Evolutionary conservation across 768 basidiomycete species (phyloP).

Genomic region (Termitomyces sp.): DNA sequence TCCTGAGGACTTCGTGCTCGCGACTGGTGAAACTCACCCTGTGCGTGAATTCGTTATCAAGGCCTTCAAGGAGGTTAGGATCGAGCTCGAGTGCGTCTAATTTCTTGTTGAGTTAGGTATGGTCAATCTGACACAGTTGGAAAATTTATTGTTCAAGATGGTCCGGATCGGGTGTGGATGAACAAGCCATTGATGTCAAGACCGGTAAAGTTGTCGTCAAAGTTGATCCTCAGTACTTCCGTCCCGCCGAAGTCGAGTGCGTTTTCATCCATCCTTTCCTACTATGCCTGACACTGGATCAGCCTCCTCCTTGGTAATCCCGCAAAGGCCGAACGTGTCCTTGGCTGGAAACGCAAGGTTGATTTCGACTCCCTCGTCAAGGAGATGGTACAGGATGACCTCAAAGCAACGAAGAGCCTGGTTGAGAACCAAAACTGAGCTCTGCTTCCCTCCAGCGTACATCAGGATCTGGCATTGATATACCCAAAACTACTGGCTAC

Average conservation of each 20-base stretch:
- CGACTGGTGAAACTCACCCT: conserved; percentile 92
- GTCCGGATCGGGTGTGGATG: conserved; percentile 70
- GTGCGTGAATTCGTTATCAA: conserved; percentile 93
- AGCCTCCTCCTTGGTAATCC: conserved; percentile 86
- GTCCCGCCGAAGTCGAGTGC: conserved; percentile 92
- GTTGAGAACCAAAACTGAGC: conserved; percentile 79
- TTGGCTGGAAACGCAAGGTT: conserved; percentile 89
- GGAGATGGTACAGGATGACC: conserved; percentile 88
- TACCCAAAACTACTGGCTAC: neutral
- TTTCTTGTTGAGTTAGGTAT: neutral
- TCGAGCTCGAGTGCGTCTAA: conserved; percentile 51
- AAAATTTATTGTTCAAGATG: conserved; percentile 41
- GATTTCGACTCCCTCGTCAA: conserved; percentile 79
- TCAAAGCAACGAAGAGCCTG: conserved; percentile 66
- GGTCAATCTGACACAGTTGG: conserved; percentile 1
- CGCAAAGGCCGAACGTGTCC: conserved; percentile 78
- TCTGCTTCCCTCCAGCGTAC: too few relatives aligned
- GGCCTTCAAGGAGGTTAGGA: conserved; percentile 66
- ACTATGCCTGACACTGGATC: neutral
- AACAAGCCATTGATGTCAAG: conserved; percentile 69
- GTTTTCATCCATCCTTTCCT: conserved; percentile 24
- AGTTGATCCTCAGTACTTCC: conserved; percentile 88
- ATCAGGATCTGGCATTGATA: neutral
- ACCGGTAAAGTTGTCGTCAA: conserved; percentile 72
- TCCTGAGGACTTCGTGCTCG: conserved; percentile 89